These are phyloP conservation scores for Hericium erinaceus DNA, from an alignment of 768 basidiomycete species.

Conservation along the genomic window DNA sequence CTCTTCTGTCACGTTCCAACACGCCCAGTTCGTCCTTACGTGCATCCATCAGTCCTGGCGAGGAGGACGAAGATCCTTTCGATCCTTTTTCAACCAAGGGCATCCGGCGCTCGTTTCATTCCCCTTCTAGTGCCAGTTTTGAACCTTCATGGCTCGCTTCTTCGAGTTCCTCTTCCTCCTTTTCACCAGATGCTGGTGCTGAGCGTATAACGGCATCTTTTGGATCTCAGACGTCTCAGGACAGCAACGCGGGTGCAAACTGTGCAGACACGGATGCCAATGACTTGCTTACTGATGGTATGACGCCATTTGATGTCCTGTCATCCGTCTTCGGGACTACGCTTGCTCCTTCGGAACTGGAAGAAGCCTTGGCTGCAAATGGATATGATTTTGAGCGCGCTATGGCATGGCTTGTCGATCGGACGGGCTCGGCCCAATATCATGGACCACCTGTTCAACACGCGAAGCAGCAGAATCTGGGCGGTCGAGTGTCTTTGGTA, in stretches of 20 bases:
- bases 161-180: constrained; percentile 39
- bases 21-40: constrained; percentile 66
- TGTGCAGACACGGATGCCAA: constrained; percentile 37
- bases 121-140: constrained; percentile 54
- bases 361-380: constrained; percentile 81
- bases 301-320: constrained; percentile 97
- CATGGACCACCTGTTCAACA: constrained; percentile 24
- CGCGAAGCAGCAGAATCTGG: constrained; percentile 50
- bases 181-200: constrained; percentile 40
- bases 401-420: constrained; percentile 90
- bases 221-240: constrained; percentile 10
- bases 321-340: constrained; percentile 89
- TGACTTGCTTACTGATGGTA: constrained; percentile 72
- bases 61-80: constrained; percentile 71
- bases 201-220: constrained; percentile 11
- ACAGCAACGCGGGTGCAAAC: constrained; percentile 15
- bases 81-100: constrained; percentile 58
- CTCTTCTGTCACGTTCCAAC: constrained; percentile 39
- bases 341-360: constrained; percentile 82
- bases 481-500: constrained; percentile 59
- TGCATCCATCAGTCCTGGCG: constrained; percentile 49
- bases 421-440: constrained; percentile 41
- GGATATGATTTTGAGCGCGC: constrained; percentile 94
- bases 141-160: constrained; percentile 49
- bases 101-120: constrained; percentile 49